Conservation (phyloP, 2,329 filamentous ascomycete species). For the Hypoxylon sp. region DNA sequence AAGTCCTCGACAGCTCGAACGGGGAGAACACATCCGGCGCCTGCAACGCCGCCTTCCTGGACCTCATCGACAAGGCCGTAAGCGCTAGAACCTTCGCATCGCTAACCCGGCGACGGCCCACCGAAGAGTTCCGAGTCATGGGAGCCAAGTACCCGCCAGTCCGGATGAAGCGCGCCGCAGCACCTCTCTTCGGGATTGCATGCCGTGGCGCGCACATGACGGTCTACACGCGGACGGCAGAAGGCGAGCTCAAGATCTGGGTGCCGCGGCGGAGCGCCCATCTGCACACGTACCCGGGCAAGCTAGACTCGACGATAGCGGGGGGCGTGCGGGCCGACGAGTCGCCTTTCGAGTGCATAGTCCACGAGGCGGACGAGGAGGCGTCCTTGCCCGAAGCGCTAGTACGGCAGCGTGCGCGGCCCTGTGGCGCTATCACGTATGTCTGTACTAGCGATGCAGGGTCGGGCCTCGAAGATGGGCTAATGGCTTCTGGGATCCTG, state of each 20-base stretch:
- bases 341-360: conserved; percentile 73
- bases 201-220: conserved; percentile 75
- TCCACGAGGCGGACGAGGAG: conserved; percentile 79
- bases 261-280: conserved; percentile 73
- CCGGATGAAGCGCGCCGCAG: conserved; percentile 68
- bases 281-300: conserved; percentile 78
- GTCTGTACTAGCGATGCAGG: conserved; percentile 73
- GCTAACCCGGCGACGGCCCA: conserved; percentile 47
- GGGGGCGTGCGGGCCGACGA: conserved; percentile 77
- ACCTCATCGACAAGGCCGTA: conserved; percentile 46
- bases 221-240: conserved; percentile 62
- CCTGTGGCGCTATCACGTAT: conserved; percentile 76
- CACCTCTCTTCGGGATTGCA: conserved; percentile 50
- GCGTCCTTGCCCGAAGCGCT: conserved; percentile 74
- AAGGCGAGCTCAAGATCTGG: conserved; percentile 72
- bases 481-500: conserved; percentile 76
- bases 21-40: conserved; percentile 45
- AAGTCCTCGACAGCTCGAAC: conserved; percentile 48
- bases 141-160: conserved; percentile 46
- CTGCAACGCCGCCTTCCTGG: conserved; percentile 50
- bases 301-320: conserved; percentile 82
- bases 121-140: conserved; percentile 53
- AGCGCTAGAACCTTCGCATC: conserved; percentile 46
- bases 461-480: conserved; percentile 74
- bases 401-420: conserved; percentile 65